Base-by-base conservation (phyloP, 2,329 filamentous ascomycete genomes). In the Cordyceps pruinosa region DNA sequence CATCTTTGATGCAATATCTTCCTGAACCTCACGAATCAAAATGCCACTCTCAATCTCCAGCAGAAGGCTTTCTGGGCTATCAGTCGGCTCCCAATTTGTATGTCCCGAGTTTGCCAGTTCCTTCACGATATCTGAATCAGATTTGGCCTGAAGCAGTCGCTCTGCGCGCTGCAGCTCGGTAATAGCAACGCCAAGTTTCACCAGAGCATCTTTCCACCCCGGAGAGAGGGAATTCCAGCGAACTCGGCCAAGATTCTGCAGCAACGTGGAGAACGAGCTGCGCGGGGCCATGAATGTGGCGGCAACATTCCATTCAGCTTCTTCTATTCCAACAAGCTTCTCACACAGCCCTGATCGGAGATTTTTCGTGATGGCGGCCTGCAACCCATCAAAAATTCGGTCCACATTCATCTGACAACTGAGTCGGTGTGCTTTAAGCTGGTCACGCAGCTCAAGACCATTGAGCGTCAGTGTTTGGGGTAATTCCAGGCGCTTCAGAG, bases 31-130 rank as follows among this genome's bases (percentile, higher is more conserved):
- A 0, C 88, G 78, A 9, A 90, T 84, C 10, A 84, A 63, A 2
- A 90, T 74, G 1, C 77, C 76, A 34, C 76, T 82, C 55, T 90
- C 86, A 1, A 86, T 71, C 65, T 90, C 86, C 0, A 90, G 59
- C 0, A 90, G 68, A 0, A 90, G 70, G 59, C 74, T 83, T 26
- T 89, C 86, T 0, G 86, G 84, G 37, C 9, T 15, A 5, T 45
- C 17, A 17, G 17, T 13, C 1, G 54, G 37, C 1, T 35, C 21
- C 54, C 46, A 57, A 21, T 50, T 57, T 1, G 37, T 28, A 19
- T 57, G 37, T 9, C 54, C 54, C 2, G 15, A 3, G 19, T 57
- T 57, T 2, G 7, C 2, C 7, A 49, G 12, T 25, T 56, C 45
- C 30, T 35, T 56, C 3, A 49, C 7, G 23, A 49, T 8, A 35